Conservation (phyloP, 2,329 filamentous ascomycete genomes). For the Dothidotthia symphoricarpi region DNA sequence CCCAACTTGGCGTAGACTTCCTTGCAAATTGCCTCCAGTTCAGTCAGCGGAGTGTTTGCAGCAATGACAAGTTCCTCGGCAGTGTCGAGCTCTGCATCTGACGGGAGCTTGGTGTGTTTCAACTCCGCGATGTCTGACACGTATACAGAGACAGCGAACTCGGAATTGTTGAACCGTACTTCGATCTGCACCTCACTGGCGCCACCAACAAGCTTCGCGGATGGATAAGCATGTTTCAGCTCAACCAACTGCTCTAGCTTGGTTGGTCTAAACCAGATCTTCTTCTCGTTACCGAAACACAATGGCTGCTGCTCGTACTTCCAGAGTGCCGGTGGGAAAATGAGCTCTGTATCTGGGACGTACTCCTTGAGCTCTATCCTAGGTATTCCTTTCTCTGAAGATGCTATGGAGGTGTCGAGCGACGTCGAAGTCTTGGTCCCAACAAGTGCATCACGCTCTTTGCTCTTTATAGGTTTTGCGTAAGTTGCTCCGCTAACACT, state of each 20-base stretch:
- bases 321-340: constrained; percentile 81
- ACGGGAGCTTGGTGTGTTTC: constrained; percentile 56
- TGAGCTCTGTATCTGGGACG: constrained; percentile 84
- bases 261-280: constrained; percentile 87
- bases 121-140: constrained; percentile 89
- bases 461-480: constrained; percentile 38
- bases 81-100: constrained; percentile 27
- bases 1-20: constrained; percentile 59
- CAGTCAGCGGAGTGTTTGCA: constrained; percentile 86
- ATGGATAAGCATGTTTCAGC: constrained; percentile 80
- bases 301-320: constrained; percentile 77
- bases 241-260: constrained; percentile 81
- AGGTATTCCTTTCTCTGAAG: constrained; percentile 53
- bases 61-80: constrained; percentile 66
- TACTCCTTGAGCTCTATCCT: constrained; percentile 83
- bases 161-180: constrained; percentile 91
- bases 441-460: constrained; percentile 20
- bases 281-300: constrained; percentile 87
- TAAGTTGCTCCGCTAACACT: constrained; percentile 33
- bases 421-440: constrained; percentile 54
- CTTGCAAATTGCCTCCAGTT: constrained; percentile 79
- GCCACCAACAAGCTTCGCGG: constrained; percentile 91
- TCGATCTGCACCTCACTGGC: constrained; percentile 97
- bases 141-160: constrained; percentile 85
- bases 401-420: constrained; percentile 43